phyloP scores from a whole-genome alignment of 2,329 filamentous ascomycete species.

The Clarireedia monteithiana region DNA sequence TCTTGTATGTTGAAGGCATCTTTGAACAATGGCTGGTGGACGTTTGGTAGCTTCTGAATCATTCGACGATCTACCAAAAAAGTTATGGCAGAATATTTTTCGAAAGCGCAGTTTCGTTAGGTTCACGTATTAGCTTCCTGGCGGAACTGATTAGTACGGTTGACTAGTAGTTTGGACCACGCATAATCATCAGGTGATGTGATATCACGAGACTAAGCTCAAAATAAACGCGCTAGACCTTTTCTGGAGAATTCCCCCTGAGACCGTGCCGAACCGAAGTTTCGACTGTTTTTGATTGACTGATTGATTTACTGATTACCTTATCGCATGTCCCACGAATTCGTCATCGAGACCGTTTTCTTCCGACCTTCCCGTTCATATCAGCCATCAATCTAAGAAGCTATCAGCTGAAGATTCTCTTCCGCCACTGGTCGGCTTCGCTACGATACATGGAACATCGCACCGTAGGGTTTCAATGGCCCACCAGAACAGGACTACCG shows the following conservation, averaged over 20 bases:
- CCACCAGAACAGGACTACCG: neutral
- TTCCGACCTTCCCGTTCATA: neutral
- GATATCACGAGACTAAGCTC: no score
- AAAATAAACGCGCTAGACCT: no score
- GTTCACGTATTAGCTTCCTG: no score
- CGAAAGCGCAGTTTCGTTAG: no score
- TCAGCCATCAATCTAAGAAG: neutral
- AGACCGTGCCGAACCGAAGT: neutral
- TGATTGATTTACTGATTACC: neutral
- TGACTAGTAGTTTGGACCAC: no score
- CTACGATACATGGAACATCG: neutral
- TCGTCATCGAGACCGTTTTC: slow-evolving; percentile 5
- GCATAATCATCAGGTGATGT: no score
- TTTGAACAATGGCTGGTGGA: slow-evolving; percentile 19
- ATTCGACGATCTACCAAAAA: slow-evolving; percentile 10
- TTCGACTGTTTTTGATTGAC: neutral
- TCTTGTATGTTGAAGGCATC: slow-evolving; percentile 86
- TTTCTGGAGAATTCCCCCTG: slow-evolving; percentile 4
- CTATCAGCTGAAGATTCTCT: neutral
- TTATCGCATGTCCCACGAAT: slow-evolving; percentile 7
- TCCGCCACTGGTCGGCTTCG: no score
- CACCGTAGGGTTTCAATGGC: neutral
- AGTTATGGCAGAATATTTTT: neutral
- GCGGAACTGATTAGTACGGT: no score
- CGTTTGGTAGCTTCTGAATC: slow-evolving; percentile 5